Base-by-base conservation (phyloP, 495 filamentous ascomycete species). In the Oleoguttula mirabilis region DNA sequence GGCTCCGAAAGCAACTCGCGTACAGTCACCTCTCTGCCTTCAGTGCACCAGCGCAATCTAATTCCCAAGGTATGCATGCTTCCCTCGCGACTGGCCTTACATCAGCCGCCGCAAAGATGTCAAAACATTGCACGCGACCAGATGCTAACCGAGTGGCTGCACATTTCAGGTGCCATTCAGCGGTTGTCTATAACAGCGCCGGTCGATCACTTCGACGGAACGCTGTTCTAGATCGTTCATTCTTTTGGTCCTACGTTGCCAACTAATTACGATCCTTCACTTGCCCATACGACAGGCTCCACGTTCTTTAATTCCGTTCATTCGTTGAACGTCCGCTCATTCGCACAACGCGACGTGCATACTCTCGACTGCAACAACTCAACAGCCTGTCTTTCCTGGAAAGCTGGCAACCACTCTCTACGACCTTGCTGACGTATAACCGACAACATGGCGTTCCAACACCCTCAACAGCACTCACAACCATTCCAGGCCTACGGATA, bases 371-470 rank as follows among this genome's bases (percentile, higher is more conserved):
- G 23, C 21, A 16, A 45, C 31, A 27, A 16, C 23, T n/a, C 34
- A 51, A 35, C 47, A 39, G 11, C 36, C 11, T 23, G 17, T 43
- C 41, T 32, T 39, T 34, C 32, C 59, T 43, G 56, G 55, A 56
- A 55, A 64, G 42, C 34, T 60, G 60, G 61, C 60, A 50, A 60
- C 56, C 60, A 39, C 32, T 59, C 60, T 56, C 58, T 44, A 17
- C 28, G 25, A 49, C 38, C 21, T 19, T 23, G 37, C 34, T 17
- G n/a, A n/a, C n/a, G n/a, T n/a, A n/a, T n/a, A n/a, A n/a, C n/a
- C n/a, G 27, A 20, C 28, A 57, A 20, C 41, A 95, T 94, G 88
- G 83, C 81, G 48, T 82, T 74, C 66, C 65, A 74, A 42, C 60
- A 59, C 32, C 64, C 65, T 39, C 45, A 50, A 22, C 56, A 72